phyloP scores from a whole-genome alignment of 2,329 filamentous ascomycete genomes.

The Aspergillus latus region DNA sequence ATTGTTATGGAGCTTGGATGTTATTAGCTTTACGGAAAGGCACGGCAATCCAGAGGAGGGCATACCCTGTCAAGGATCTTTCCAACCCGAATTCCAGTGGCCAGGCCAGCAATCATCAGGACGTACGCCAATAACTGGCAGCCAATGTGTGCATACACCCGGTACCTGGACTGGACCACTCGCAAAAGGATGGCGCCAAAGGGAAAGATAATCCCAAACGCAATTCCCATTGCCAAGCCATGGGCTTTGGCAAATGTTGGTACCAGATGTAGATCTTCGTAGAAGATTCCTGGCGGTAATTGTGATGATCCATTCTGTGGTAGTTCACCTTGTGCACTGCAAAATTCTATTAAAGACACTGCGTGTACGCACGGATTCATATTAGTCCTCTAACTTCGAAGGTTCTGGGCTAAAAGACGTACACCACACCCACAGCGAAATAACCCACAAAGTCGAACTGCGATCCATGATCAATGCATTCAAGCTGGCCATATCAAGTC shows the following conservation, averaged over 20 bases:
- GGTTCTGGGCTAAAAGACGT: not conserved
- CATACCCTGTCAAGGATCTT: constrained; percentile 23
- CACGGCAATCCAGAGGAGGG: not conserved
- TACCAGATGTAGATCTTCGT: constrained; percentile 20
- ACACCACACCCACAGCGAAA: constrained; percentile 2
- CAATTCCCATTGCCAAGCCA: constrained; percentile 27
- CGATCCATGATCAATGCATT: not conserved
- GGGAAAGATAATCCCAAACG: constrained; percentile 30
- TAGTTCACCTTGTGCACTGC: not conserved
- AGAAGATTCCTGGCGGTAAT: constrained; percentile 7
- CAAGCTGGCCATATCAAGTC: not conserved
- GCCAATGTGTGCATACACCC: constrained; percentile 26
- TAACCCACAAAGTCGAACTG: not conserved
- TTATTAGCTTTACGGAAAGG: not conserved
- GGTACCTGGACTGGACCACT: constrained; percentile 20
- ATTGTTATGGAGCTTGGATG: constrained; percentile 22
- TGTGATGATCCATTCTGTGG: not conserved
- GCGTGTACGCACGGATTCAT: not conserved
- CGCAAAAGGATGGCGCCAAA: constrained; percentile 26
- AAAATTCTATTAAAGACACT: not conserved
- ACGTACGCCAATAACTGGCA: constrained; percentile 28
- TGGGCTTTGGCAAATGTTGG: constrained; percentile 23
- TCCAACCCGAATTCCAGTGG: constrained; percentile 30
- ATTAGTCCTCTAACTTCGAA: not conserved
- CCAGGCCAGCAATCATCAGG: constrained; percentile 31